Percentiles rank a stretch among this genome's conserved stretches.
These are phyloP conservation scores for Candida patagonica DNA, from an alignment of 805 yeast species.

Conservation along the genomic window DNA sequence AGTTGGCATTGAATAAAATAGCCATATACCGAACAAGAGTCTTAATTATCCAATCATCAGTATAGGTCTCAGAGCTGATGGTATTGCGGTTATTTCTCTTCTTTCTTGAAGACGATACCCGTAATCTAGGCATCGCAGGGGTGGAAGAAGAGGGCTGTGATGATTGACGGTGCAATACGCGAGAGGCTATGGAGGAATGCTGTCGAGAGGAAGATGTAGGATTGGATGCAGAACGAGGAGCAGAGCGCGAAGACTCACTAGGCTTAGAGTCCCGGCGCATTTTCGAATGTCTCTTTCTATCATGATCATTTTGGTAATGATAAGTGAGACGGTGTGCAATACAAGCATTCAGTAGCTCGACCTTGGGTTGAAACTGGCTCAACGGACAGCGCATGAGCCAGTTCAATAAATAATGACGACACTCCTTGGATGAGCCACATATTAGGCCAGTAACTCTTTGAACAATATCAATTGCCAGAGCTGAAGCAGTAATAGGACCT, in stretches of 20 bases:
- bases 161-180: too few relatives aligned
- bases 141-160: too few relatives aligned
- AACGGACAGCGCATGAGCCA: conserved; percentile 45
- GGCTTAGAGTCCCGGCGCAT: background rate
- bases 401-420: conserved; percentile 38
- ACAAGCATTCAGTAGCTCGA: conserved; percentile 65
- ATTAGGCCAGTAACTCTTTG: conserved; percentile 63
- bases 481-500: conserved; percentile 34
- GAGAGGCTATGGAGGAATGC: background rate
- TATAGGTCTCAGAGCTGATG: conserved; percentile 47
- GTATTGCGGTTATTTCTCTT: background rate
- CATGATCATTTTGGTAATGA: conserved; percentile 14
- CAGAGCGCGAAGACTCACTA: background rate
- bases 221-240: background rate
- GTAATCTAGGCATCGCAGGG: background rate
- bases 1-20: conserved; percentile 46
- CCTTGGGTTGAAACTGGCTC: conserved; percentile 39
- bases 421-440: conserved; percentile 37
- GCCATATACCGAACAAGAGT: conserved; percentile 55
- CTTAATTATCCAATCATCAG: conserved; percentile 72
- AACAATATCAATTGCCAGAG: conserved; percentile 56
- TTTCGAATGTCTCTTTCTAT: conserved; percentile 8
- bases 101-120: conserved; percentile 2
- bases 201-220: background rate
- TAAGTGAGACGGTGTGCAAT: conserved; percentile 64